These are phyloP conservation scores for Cucurbita argyrosperma DNA, from an alignment of 306 rosid genomes.

Conservation along the genomic window DNA sequence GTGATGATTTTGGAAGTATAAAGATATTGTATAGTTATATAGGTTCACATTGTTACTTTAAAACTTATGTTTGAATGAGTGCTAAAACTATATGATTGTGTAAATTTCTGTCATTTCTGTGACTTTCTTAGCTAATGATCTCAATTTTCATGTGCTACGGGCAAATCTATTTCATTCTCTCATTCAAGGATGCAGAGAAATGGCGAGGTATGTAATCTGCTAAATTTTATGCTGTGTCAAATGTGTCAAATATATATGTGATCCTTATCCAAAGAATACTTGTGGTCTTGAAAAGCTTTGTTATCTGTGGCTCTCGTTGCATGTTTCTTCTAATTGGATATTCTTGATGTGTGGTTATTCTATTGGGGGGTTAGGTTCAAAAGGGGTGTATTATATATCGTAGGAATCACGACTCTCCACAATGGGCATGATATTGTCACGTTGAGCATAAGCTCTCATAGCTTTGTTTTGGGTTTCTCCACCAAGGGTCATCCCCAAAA, in stretches of 20 bases:
- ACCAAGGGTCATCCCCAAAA: no score
- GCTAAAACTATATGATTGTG: background rate
- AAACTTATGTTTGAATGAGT: background rate
- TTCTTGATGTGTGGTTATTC: background rate
- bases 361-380: no score
- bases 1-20: slow-evolving; percentile 3
- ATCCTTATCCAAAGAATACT: background rate
- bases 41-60: background rate
- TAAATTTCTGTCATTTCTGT: background rate
- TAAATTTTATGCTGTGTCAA: background rate
- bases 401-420: no score
- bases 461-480: no score
- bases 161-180: background rate
- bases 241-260: background rate
- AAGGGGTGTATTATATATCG: no score
- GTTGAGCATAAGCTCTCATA: no score
- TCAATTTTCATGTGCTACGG: background rate
- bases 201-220: background rate
- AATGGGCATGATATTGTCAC: no score
- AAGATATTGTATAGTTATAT: background rate
- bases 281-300: background rate
- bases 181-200: background rate
- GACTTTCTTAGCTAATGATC: background rate
- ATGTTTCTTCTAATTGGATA: background rate
- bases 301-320: background rate